A percentile compares a stretch with the other conserved stretches of the same genome.
phyloP scores from a whole-genome alignment of 208 protist genomes.

The Crithidia expoeki region DNA sequence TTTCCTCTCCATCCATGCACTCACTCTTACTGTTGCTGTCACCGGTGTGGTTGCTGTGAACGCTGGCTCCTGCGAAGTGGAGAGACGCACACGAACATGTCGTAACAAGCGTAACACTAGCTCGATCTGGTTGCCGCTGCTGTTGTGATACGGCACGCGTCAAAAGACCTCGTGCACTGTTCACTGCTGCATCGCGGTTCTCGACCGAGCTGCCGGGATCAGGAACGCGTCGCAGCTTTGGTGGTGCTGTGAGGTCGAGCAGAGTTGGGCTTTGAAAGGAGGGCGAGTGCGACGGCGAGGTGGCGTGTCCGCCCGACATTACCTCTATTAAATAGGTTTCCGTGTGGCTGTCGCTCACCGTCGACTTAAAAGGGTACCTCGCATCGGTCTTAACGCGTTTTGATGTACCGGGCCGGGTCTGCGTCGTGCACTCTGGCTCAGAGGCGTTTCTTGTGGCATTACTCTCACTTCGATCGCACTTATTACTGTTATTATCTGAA shows the following conservation, averaged over 20 bases:
- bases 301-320: neutral
- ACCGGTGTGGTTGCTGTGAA: neutral
- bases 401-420: neutral
- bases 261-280: constrained; percentile 19
- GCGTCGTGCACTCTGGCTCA: neutral
- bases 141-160: too few species aligned
- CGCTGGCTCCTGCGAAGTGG: neutral
- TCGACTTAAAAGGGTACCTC: neutral
- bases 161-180: too few species aligned
- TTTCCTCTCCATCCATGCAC: neutral
- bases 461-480: too few species aligned
- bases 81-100: neutral
- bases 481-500: too few species aligned
- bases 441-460: neutral
- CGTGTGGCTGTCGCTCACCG: neutral
- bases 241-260: constrained; percentile 21
- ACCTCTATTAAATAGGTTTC: neutral
- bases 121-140: too few species aligned
- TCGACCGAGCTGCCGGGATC: neutral
- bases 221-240: neutral
- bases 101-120: neutral
- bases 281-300: constrained; percentile 6
- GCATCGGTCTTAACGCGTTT: neutral
- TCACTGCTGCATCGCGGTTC: neutral
- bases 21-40: neutral